phyloP scores from a whole-genome alignment of 192 early-diverging fungal genomes.

The Haplosporangium gracile region DNA sequence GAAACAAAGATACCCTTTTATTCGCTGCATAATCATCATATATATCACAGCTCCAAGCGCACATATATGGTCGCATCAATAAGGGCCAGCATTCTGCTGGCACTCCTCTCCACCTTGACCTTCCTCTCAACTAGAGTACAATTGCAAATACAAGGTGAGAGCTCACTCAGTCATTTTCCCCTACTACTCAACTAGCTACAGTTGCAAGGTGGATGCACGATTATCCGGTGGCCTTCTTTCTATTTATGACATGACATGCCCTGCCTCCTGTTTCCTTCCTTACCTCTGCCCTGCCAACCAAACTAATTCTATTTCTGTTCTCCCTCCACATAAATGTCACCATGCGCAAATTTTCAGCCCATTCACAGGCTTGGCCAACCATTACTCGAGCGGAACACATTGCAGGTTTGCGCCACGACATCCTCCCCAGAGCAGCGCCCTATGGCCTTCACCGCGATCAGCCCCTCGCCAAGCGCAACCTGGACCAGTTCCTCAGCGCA shows the following conservation, averaged over 20 bases:
- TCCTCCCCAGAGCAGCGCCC: slow-evolving; percentile 26
- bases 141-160: slow-evolving; percentile 19
- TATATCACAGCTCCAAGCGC: neutral
- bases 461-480: slow-evolving; percentile 24
- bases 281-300: neutral
- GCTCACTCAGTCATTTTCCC: neutral
- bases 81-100: slow-evolving; percentile 16
- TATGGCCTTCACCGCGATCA: slow-evolving; percentile 5
- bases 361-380: slow-evolving; percentile 35
- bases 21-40: neutral
- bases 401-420: slow-evolving; percentile 30
- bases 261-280: neutral
- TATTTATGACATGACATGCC: neutral
- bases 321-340: neutral
- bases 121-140: neutral
- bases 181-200: neutral
- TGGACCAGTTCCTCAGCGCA: neutral
- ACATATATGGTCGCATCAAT: slow-evolving; percentile 24
- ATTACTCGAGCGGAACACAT: slow-evolving; percentile 50
- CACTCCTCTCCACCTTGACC: neutral
- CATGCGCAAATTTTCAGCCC: slow-evolving; percentile 23
- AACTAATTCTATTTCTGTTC: neutral
- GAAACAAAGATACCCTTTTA: neutral
- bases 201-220: neutral
- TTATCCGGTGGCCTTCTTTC: neutral